phyloP scores from a whole-genome alignment of 1,284 basidiomycete species.

The Coniophora puteana region DNA sequence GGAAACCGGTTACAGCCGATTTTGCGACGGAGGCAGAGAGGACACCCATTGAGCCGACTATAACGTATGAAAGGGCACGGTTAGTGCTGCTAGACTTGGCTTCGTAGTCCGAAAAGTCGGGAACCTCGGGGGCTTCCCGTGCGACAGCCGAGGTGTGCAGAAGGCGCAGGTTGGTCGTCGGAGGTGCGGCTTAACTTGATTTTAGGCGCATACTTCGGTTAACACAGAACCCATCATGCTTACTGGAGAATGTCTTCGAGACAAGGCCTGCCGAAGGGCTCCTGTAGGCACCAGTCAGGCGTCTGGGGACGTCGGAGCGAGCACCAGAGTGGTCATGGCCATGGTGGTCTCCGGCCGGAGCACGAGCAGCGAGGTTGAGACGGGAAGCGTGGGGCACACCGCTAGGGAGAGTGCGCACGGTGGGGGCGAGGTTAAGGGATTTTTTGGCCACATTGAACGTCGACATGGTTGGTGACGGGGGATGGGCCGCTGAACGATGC shows the following conservation, averaged over 20 bases:
- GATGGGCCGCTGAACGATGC: constrained; percentile 13
- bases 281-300: constrained; percentile 55
- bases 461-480: constrained; percentile 46
- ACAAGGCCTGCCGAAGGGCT: constrained; percentile 51
- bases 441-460: constrained; percentile 70
- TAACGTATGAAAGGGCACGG: constrained; percentile 92
- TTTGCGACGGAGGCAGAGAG: constrained; percentile 94
- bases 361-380: constrained; percentile 66
- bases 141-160: constrained; percentile 67
- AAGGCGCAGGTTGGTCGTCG: constrained; percentile 64
- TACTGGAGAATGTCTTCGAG: constrained; percentile 70
- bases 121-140: constrained; percentile 74
- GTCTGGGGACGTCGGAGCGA: constrained; percentile 64
- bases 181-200: constrained; percentile 35
- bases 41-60: constrained; percentile 95
- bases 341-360: constrained; percentile 62
- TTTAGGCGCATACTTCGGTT: constrained; percentile 4
- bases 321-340: constrained; percentile 44
- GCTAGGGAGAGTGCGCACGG: constrained; percentile 71
- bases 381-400: constrained; percentile 70
- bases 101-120: constrained; percentile 87
- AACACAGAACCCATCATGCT: constrained; percentile 24
- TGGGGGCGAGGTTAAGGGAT: constrained; percentile 80
- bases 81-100: constrained; percentile 67
- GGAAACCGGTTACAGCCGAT: constrained; percentile 91